Base-by-base conservation (phyloP, 495 filamentous ascomycete genomes). In the Penicillium macrosclerotiorum region DNA sequence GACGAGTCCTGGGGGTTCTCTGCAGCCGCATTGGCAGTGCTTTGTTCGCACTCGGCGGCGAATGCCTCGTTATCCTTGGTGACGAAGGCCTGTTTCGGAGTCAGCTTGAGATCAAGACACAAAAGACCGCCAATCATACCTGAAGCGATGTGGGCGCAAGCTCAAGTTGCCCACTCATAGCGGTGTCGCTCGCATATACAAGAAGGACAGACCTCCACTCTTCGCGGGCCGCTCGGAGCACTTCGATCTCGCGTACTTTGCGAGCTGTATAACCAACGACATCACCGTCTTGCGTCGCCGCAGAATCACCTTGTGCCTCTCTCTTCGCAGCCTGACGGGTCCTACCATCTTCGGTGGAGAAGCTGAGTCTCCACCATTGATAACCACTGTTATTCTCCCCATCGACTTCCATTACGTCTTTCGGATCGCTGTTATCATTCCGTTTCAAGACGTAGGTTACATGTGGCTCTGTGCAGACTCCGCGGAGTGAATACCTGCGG, bases 341-440 rank as follows among this genome's bases (percentile, higher is more conserved):
- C 49, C 72, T 75, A 16, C 67, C 67, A 47, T 78, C 74, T 12
- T 72, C 72, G 16, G 62, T 54, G 2, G 74, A 73, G 51, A 73
- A 81, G 43, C 71, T 74, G 47, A 77, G 67, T 13, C 75, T 76
- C 77, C 77, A 81, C 77, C 77, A 81, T 42, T 80, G 71, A 59
- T 68, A 72, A 22, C 67, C 64, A 8, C 53, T 35, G n/a, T 55
- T 35, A 33, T 40, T 16, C 30, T 41, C 24, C 17, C 18, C 41
- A 37, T 62, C 58, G n/a, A 53, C 18, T 24, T 65, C 52, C 57
- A 65, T 56, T 27, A 51, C 45, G 34, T 65, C 45, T 6, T 36
- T 33, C 8, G 46, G 22, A 3, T 25, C 35, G 26, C 25, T 39
- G 8, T 52, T 4, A 5, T 34, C 26, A 18, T 35, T 30, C 11